Conservation (phyloP, 139 green algal genomes). For the Tetraselmis chui region DNA sequence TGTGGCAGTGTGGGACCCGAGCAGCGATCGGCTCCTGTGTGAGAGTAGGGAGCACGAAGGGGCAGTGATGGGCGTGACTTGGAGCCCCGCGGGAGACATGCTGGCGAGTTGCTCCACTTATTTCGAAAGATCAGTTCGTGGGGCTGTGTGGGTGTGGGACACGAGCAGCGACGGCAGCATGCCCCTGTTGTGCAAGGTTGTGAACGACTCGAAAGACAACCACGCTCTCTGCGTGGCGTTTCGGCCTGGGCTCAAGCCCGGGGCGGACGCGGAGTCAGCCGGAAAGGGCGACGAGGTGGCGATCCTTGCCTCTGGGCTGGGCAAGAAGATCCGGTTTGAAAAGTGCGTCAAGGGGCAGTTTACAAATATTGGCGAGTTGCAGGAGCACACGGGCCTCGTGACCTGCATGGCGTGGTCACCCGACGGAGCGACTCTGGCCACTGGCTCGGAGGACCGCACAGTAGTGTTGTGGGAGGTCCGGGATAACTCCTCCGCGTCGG, state of each 20-base stretch:
- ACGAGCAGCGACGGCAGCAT: background rate
- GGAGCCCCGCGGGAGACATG: background rate
- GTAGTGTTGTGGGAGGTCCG: background rate
- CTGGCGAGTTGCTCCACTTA: background rate
- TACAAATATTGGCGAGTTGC: background rate
- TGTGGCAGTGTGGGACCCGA: background rate
- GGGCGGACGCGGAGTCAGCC: background rate
- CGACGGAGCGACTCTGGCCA: background rate
- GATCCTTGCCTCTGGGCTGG: no score
- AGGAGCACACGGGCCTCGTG: background rate
- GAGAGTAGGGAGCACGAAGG: background rate
- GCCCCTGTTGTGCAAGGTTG: background rate
- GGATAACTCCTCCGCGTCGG: background rate
- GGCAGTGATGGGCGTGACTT: background rate
- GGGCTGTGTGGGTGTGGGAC: no score
- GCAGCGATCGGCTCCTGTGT: background rate
- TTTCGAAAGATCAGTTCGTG: background rate
- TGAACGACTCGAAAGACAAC: no score
- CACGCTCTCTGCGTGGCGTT: background rate
- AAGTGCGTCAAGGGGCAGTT: background rate
- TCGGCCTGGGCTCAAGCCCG: background rate
- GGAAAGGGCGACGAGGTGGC: background rate
- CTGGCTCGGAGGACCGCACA: background rate
- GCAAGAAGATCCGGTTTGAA: no score
- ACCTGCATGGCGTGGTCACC: background rate